Base-by-base conservation (phyloP, 352 stramenopile genomes). In the Pythium sp. region DNA sequence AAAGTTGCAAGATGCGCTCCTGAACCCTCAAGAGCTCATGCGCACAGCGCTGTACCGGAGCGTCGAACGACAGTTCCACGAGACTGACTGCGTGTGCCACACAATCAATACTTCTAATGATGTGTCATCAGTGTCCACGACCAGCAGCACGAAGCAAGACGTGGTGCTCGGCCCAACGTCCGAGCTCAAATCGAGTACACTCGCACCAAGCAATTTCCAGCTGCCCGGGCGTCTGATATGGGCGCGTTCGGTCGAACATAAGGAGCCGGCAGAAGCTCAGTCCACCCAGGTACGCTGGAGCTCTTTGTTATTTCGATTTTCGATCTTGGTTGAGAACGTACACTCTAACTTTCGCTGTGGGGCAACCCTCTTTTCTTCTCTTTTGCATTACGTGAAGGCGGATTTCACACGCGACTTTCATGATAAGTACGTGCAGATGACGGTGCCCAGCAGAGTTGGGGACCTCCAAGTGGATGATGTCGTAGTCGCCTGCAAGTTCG, bases 111-210 rank as follows among this genome's bases (percentile, higher is more conserved):
- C 3, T 0, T 6, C 22, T 5, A 57, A 32, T 32, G 55, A 51
- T 22, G 18, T 43, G 18, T 26, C 2, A 0, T 58, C 64, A 5
- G 55, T 43, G 12, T 69, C 53, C 41, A 41, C 28, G 1, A 49
- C 28, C 8, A 58, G 55, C 64, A 30, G 36, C 11, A 49, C 43
- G 1, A 63, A 51, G 55, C 36, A 69, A 7, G 30, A 58, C 55
- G 55, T 34, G 1, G 43, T 53, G 64, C 32, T 32, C 20, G 64
- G 64, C 15, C 64, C 64, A 6, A 64, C 32, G 28, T 58, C 43
- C 14, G 64, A 69, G 43, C 12, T 53, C 64, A 64, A 43, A 55
- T 59, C 30, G 18, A 69, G 36, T n/a, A n/a, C n/a, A n/a, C n/a
- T n/a, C 41, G 53, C 43, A 5, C 64, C 55, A 1, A 20, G 30